Evolutionary conservation across 352 stramenopile species (phyloP).

Genomic region (Pythium diclinum): DNA sequence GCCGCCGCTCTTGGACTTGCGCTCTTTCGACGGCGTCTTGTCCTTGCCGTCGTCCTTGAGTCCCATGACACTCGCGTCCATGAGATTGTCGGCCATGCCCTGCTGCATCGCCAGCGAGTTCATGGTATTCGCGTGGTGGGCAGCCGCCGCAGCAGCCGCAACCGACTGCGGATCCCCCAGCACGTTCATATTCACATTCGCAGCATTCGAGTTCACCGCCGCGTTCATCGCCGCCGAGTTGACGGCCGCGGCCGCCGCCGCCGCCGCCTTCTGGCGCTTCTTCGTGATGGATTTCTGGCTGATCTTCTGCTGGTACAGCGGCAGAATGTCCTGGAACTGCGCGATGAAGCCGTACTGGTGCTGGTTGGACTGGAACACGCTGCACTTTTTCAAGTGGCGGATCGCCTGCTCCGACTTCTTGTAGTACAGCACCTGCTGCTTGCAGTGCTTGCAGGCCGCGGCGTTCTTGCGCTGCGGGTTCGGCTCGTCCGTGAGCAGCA

Average conservation of each 20-base stretch:
- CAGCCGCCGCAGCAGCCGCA: slow-evolving; percentile 29
- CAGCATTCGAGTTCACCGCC: slow-evolving; percentile 13
- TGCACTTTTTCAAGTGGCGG: slow-evolving; percentile 79
- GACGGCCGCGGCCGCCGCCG: slow-evolving; percentile 16
- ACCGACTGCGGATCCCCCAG: slow-evolving; percentile 26
- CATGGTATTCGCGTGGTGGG: slow-evolving; percentile 60
- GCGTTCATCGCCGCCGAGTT: slow-evolving; percentile 23
- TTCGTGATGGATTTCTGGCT: slow-evolving; percentile 59
- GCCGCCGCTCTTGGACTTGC: slow-evolving; percentile 39
- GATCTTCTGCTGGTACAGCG: slow-evolving; percentile 83
- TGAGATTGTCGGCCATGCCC: slow-evolving; percentile 59
- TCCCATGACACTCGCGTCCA: slow-evolving; percentile 50
- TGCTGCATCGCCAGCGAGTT: slow-evolving; percentile 79
- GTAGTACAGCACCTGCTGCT: slow-evolving; percentile 84
- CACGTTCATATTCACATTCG: slow-evolving; percentile 23
- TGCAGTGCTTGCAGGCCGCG: slow-evolving; percentile 80
- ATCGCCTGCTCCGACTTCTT: slow-evolving; percentile 87
- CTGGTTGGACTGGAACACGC: slow-evolving; percentile 74
- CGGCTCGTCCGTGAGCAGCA: slow-evolving; percentile 78
- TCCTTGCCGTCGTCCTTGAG: slow-evolving; percentile 58
- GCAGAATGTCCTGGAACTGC: slow-evolving; percentile 78
- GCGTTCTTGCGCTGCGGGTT: slow-evolving; percentile 76
- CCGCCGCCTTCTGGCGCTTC: slow-evolving; percentile 50
- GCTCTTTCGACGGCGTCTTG: slow-evolving; percentile 31
- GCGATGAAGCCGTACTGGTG: slow-evolving; percentile 79